A percentile compares a stretch with the other conserved stretches of the same genome.
Evolutionary conservation across 2,329 filamentous ascomycete genomes (phyloP).

Genomic region (Penicillium psychrosexuale): DNA sequence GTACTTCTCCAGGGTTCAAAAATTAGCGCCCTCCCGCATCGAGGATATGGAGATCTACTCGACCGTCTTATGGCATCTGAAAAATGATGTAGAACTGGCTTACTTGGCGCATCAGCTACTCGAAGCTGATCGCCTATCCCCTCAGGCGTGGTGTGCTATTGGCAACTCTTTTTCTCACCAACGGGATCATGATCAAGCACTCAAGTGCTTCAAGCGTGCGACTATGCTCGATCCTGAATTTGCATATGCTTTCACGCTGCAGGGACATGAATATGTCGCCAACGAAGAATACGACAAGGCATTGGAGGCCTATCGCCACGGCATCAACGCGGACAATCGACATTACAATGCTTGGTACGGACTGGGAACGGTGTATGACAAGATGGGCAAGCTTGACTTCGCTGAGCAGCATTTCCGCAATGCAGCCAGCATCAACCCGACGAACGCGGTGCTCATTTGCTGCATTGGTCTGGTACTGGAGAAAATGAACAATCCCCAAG

Average conservation of each 20-base stretch:
- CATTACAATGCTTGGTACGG: slow-evolving; percentile 99
- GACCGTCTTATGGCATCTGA: slow-evolving; percentile 97
- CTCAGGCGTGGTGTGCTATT: slow-evolving; percentile 92
- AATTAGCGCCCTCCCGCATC: slow-evolving; percentile 74
- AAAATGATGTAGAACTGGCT: slow-evolving; percentile 84
- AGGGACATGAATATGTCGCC: slow-evolving; percentile 91
- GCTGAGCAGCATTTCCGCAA: slow-evolving; percentile 88
- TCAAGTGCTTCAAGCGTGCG: slow-evolving; percentile 90
- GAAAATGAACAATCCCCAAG: slow-evolving; percentile 76
- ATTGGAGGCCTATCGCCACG: slow-evolving; percentile 77
- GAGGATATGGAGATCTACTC: slow-evolving; percentile 99
- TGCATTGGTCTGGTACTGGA: slow-evolving; percentile 89
- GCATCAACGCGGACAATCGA: slow-evolving; percentile 78
- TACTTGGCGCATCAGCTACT: slow-evolving; percentile 89
- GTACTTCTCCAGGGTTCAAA: slow-evolving; percentile 74
- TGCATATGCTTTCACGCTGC: slow-evolving; percentile 91
- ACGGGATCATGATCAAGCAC: slow-evolving; percentile 88
- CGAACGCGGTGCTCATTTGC: slow-evolving; percentile 86
- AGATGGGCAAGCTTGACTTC: slow-evolving; percentile 84
- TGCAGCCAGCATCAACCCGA: slow-evolving; percentile 85
- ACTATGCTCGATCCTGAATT: slow-evolving; percentile 87
- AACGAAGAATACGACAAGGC: slow-evolving; percentile 99
- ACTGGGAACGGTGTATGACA: slow-evolving; percentile 75
- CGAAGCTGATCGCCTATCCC: slow-evolving; percentile 81
- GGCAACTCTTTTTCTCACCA: slow-evolving; percentile 93